These are phyloP conservation scores for Chrysosporium keratinophilum DNA, from an alignment of 2,329 filamentous ascomycete genomes.

Conservation along the genomic window DNA sequence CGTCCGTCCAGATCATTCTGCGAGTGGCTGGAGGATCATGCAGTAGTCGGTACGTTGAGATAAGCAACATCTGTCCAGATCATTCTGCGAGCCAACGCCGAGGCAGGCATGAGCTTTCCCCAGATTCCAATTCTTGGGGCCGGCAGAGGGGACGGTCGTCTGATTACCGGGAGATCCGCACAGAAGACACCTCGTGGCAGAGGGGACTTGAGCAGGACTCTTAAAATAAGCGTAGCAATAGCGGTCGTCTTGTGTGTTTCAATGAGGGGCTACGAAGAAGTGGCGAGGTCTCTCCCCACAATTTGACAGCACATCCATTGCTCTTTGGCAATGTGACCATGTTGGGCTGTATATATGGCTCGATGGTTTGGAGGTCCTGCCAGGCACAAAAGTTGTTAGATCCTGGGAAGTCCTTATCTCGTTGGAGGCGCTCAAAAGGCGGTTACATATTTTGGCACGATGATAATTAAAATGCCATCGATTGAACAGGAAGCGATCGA, in stretches of 20 bases:
- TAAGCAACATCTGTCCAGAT: neutral
- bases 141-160: neutral
- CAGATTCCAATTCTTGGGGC: neutral
- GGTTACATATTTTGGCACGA: neutral
- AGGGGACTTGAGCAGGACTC: neutral
- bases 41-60: too few relatives aligned
- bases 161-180: constrained; percentile 2
- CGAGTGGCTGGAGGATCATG: neutral
- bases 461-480: constrained; percentile 3
- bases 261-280: constrained; percentile 1
- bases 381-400: too few relatives aligned
- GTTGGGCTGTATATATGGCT: too few relatives aligned
- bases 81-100: neutral
- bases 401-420: too few relatives aligned
- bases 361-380: too few relatives aligned
- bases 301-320: neutral
- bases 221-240: neutral
- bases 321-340: too few relatives aligned
- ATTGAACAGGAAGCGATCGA: constrained; percentile 9
- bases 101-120: constrained; percentile 6
- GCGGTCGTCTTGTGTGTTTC: neutral
- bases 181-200: neutral
- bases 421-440: neutral
- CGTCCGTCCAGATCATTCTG: neutral
- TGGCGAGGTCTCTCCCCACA: neutral